These are phyloP conservation scores for Nepenthes alata DNA, from an alignment of 179 eudicot genomes.

Conservation along the genomic window DNA sequence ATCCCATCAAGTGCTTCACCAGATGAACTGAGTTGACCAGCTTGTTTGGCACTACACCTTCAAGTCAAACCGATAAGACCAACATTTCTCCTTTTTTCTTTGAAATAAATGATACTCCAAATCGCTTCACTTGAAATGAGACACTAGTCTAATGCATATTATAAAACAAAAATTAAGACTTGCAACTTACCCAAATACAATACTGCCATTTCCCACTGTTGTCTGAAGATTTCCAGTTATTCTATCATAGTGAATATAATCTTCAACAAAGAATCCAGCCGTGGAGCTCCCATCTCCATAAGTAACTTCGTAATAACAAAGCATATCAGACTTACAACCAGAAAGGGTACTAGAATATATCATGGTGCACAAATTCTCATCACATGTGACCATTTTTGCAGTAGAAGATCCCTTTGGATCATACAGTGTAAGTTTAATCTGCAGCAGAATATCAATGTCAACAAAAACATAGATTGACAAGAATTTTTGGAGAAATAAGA, in stretches of 20 bases:
- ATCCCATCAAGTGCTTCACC: constrained; percentile 73
- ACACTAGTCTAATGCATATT: neutral
- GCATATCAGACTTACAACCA: constrained; percentile 37
- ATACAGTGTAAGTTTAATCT: constrained; percentile 51
- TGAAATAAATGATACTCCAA: neutral
- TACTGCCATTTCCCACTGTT: constrained; percentile 35
- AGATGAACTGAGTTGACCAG: constrained; percentile 48
- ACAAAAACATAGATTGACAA: neutral
- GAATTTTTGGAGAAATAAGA: neutral
- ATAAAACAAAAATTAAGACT: neutral
- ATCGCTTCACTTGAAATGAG: neutral
- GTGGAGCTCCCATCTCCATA: constrained; percentile 87
- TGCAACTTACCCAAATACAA: constrained; percentile 65
- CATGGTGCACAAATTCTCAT: constrained; percentile 44
- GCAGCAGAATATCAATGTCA: constrained; percentile 10
- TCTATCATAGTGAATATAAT: constrained; percentile 32
- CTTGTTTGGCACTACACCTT: constrained; percentile 69
- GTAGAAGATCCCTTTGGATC: constrained; percentile 52
- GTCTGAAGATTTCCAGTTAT: constrained; percentile 45
- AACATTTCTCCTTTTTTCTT: neutral
- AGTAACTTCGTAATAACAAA: constrained; percentile 48
- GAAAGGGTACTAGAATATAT: constrained; percentile 31
- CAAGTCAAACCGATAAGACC: neutral
- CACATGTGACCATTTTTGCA: constrained; percentile 40
- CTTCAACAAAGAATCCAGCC: constrained; percentile 63